These are phyloP conservation scores for Fragaria vesca DNA, from an alignment of 306 rosid species.

Conservation along the genomic window DNA sequence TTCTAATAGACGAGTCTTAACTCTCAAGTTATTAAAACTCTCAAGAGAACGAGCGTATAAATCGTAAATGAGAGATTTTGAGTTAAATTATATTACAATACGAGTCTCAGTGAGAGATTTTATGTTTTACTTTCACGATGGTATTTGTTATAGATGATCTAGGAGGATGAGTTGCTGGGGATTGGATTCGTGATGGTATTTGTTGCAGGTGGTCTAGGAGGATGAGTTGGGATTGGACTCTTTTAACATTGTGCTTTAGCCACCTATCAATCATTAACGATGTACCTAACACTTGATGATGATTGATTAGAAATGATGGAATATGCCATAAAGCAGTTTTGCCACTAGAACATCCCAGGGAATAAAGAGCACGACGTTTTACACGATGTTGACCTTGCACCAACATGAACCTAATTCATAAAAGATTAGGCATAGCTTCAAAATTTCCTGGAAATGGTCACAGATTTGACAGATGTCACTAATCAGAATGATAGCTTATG, in stretches of 20 bases:
- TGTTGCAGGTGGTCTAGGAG: no score
- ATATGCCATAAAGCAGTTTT: background rate
- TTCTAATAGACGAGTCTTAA: no score
- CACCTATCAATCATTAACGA: constrained; percentile 1
- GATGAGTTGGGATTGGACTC: background rate
- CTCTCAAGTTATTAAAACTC: no score
- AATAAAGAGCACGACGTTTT: background rate
- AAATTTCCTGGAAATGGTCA: background rate
- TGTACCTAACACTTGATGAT: background rate
- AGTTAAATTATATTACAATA: no score
- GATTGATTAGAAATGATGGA: background rate
- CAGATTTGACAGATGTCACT: background rate
- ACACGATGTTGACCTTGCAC: background rate
- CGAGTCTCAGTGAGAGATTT: no score
- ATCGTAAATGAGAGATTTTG: no score
- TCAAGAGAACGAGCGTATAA: no score
- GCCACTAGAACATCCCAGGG: background rate
- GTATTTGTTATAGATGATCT: no score
- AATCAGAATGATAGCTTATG: no score
- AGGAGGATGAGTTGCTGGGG: no score
- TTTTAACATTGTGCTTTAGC: background rate
- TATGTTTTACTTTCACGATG: no score
- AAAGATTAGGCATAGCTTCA: background rate
- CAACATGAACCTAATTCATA: background rate
- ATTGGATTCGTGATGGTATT: no score